Conservation (phyloP, 176 grass and related monocot species). For the Oryza rufipogon region DNA sequence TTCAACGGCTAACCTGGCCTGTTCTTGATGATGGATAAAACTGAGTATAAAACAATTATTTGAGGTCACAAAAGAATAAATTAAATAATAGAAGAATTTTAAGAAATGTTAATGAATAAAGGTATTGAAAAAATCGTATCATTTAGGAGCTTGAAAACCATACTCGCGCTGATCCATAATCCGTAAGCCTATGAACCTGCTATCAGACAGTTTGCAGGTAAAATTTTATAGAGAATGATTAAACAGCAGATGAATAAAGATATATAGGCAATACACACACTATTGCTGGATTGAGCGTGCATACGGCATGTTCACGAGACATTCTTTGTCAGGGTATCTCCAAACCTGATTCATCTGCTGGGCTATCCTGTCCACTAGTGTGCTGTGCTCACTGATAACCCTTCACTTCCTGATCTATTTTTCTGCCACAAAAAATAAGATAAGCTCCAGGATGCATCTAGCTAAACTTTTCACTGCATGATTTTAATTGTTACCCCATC, state of each 20-base stretch:
- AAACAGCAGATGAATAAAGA: background rate
- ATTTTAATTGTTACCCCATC: background rate
- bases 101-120: too few species aligned
- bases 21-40: too few species aligned
- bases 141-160: too few species aligned
- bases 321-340: constrained; percentile 9
- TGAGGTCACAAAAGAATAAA: too few species aligned
- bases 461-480: background rate
- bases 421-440: constrained; percentile 12
- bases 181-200: background rate
- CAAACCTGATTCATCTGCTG: background rate
- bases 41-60: too few species aligned
- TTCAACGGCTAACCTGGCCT: background rate
- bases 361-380: background rate
- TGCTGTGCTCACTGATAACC: background rate
- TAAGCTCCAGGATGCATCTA: background rate
- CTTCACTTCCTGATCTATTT: background rate
- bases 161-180: too few species aligned
- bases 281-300: background rate
- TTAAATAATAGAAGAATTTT: too few species aligned
- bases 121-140: too few species aligned
- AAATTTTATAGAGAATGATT: background rate
- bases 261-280: background rate
- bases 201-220: background rate
- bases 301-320: constrained; percentile 6